Conservation (phyloP, 805 yeast species). For the Yarrowia osloensis region DNA sequence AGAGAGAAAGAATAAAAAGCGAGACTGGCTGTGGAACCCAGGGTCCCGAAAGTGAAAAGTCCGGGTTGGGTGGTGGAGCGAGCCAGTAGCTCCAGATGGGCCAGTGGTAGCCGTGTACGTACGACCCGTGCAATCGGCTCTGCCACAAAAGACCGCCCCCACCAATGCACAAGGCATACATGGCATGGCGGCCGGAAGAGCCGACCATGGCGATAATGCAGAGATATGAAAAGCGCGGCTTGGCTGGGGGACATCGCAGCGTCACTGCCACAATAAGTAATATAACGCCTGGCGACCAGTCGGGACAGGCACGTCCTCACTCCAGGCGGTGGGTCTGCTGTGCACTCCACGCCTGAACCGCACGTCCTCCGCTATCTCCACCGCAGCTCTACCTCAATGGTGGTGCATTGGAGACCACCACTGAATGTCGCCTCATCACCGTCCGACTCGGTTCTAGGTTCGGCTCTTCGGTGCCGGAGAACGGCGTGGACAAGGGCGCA, state of each 20-base stretch:
- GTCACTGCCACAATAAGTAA: not conserved
- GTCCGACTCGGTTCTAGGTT: not conserved
- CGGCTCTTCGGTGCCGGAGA: not conserved
- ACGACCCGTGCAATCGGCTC: too few relatives aligned
- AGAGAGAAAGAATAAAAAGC: not conserved
- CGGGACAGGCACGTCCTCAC: not conserved
- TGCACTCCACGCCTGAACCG: too few relatives aligned
- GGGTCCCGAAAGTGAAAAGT: too few relatives aligned
- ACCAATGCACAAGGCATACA: slow-evolving; percentile 5
- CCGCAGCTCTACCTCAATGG: not conserved
- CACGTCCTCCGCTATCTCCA: not conserved
- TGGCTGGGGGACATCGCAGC: slow-evolving; percentile 8
- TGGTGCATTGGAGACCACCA: too few relatives aligned
- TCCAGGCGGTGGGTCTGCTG: too few relatives aligned
- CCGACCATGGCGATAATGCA: slow-evolving; percentile 12
- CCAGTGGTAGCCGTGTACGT: too few relatives aligned
- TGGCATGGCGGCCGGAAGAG: not conserved
- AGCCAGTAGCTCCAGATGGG: too few relatives aligned
- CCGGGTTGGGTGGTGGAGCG: too few relatives aligned
- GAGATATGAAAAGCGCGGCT: slow-evolving; percentile 15
- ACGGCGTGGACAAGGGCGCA: not conserved
- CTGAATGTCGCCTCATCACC: too few relatives aligned
- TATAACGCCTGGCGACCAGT: not conserved
- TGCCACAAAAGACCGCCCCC: too few relatives aligned
- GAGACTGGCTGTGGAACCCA: not conserved